Evolutionary conservation across 257 asterid species (phyloP).

Genomic region (Jacaranda copaia): DNA sequence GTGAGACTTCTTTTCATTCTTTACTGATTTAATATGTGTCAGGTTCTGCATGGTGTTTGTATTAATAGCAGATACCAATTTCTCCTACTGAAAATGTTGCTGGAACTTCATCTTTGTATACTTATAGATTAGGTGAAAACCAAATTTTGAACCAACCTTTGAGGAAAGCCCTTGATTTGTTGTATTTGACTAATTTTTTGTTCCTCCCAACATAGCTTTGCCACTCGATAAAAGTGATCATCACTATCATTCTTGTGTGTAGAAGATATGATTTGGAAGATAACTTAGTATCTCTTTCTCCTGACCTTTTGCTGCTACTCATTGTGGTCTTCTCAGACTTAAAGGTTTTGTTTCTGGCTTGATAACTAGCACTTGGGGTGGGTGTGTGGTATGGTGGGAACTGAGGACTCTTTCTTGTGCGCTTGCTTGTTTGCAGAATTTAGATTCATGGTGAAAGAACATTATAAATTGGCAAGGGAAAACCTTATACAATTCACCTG

Average conservation of each 20-base stretch:
- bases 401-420: no score
- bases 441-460: not conserved
- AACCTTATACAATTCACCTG: not conserved
- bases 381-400: no score
- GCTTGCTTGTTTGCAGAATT: not conserved
- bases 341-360: not conserved
- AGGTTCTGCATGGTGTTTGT: not conserved
- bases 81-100: not conserved
- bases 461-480: not conserved
- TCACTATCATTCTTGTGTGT: not conserved
- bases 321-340: not conserved
- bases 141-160: not conserved
- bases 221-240: not conserved
- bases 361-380: not conserved
- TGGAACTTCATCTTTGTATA: conserved; percentile 1
- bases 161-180: conserved; percentile 10
- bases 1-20: not conserved
- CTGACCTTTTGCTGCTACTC: not conserved
- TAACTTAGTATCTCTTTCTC: conserved; percentile 1
- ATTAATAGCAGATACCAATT: not conserved
- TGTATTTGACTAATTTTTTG: conserved; percentile 4
- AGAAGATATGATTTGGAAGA: not conserved
- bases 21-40: conserved; percentile 8
- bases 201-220: not conserved
- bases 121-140: not conserved